These are phyloP conservation scores for Rhododendron henanense DNA, from an alignment of 148 eudicot genomes.

Conservation along the genomic window DNA sequence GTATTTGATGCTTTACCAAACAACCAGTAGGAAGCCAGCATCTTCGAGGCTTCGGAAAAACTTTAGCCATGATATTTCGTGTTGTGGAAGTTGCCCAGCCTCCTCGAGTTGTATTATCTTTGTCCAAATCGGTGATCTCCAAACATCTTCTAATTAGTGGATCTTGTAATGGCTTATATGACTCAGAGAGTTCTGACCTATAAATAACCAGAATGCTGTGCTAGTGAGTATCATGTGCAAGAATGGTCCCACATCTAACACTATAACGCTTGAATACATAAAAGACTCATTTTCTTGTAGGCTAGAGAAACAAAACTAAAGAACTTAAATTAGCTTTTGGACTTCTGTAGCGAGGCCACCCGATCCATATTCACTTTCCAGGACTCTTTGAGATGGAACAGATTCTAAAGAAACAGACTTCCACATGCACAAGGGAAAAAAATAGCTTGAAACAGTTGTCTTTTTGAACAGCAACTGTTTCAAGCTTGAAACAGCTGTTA, in stretches of 20 bases:
- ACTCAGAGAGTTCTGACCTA: conserved; percentile 65
- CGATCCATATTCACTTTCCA: background rate
- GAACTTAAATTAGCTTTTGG: background rate
- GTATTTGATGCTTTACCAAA: conserved; percentile 42
- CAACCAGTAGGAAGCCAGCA: conserved; percentile 96
- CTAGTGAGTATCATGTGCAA: background rate
- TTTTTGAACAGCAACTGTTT: too few species aligned
- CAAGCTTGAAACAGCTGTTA: too few species aligned
- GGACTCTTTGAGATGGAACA: background rate
- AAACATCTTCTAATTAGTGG: conserved; percentile 60
- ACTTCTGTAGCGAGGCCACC: background rate
- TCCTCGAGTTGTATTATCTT: conserved; percentile 37
- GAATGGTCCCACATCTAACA: background rate
- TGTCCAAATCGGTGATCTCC: conserved; percentile 59
- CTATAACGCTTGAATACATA: background rate
- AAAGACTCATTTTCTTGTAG: background rate
- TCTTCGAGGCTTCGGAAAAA: conserved; percentile 75
- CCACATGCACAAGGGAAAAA: too few species aligned
- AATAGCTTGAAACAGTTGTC: too few species aligned
- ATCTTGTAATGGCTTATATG: conserved; percentile 72
- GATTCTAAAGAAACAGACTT: background rate
- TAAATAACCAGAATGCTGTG: background rate
- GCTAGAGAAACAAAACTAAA: background rate
- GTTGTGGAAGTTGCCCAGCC: conserved; percentile 33
- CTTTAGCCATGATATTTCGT: conserved; percentile 55